phyloP scores from a whole-genome alignment of 1,139 yeast species.

The Pneumocystis murina region DNA sequence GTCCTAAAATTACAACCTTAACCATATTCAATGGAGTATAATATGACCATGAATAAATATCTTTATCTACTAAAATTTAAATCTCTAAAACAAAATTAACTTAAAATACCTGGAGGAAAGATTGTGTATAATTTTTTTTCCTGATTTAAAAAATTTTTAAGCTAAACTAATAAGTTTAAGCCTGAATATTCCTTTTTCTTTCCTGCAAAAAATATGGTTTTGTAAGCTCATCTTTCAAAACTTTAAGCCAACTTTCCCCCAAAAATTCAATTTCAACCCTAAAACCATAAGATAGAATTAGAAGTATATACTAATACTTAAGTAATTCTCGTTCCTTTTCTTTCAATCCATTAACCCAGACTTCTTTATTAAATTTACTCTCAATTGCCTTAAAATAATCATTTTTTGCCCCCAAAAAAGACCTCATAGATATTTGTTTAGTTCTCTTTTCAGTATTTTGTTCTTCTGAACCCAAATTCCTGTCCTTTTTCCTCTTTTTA shows the following conservation, averaged over 20 bases:
- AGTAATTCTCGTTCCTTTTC: slow-evolving; percentile 41
- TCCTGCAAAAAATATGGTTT: slow-evolving; percentile 58
- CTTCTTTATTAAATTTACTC: slow-evolving; percentile 32
- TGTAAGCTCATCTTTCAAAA: slow-evolving; percentile 54
- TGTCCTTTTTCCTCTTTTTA: background rate
- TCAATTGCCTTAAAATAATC: background rate
- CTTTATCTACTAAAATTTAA: slow-evolving; percentile 21
- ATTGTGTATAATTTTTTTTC: slow-evolving; percentile 31
- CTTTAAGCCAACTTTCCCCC: slow-evolving; percentile 65
- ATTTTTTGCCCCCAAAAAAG: background rate
- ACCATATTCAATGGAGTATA: slow-evolving; percentile 63
- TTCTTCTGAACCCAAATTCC: background rate
- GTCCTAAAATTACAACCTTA: slow-evolving; percentile 75
- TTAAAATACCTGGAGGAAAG: slow-evolving; percentile 50
- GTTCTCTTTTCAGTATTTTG: background rate
- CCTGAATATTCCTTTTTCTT: background rate
- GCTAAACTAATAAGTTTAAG: slow-evolving; percentile 25
- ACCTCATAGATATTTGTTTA: background rate
- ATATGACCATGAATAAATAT: slow-evolving; percentile 88
- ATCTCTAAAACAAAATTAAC: background rate
- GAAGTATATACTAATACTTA: slow-evolving; percentile 16
- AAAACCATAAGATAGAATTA: slow-evolving; percentile 4
- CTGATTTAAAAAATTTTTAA: slow-evolving; percentile 44
- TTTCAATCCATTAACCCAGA: slow-evolving; percentile 42
- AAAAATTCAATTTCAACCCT: slow-evolving; percentile 52